A percentile compares a stretch with the other conserved stretches of the same genome.
phyloP scores from a whole-genome alignment of 2,329 filamentous ascomycete genomes.

The Metarhizium humberi region DNA sequence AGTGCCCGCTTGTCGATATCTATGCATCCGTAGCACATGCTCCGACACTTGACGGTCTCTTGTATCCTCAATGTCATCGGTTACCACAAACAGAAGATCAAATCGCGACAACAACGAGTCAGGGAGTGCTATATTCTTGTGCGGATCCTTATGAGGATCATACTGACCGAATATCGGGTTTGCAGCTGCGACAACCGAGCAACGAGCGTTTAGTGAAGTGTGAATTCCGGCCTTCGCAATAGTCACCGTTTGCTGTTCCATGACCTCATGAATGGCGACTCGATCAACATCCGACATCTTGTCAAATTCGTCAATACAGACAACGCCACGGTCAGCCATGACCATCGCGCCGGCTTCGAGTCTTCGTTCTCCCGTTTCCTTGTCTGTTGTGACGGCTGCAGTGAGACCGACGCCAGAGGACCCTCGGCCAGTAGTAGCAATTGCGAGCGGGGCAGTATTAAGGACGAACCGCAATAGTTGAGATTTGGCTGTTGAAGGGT shows the following conservation, averaged over 20 bases:
- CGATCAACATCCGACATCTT: slow-evolving; percentile 99
- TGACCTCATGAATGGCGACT: slow-evolving; percentile 98
- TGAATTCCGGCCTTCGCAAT: slow-evolving; percentile 98
- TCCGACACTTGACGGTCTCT: slow-evolving; percentile 88
- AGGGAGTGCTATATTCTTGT: slow-evolving; percentile 95
- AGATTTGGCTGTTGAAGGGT: slow-evolving; percentile 98
- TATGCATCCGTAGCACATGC: slow-evolving; percentile 94
- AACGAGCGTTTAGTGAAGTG: slow-evolving; percentile 91
- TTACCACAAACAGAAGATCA: slow-evolving; percentile 94
- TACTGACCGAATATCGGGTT: slow-evolving; percentile 99
- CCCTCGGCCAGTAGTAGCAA: slow-evolving; percentile 91
- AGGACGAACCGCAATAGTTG: slow-evolving; percentile 93
- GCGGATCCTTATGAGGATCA: slow-evolving; percentile 95
- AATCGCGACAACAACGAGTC: slow-evolving; percentile 97
- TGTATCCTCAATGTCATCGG: slow-evolving; percentile 93
- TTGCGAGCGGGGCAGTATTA: slow-evolving; percentile 92
- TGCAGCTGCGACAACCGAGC: slow-evolving; percentile 90
- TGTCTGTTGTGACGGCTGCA: slow-evolving; percentile 90
- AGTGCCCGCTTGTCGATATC: slow-evolving; percentile 82
- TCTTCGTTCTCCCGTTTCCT: slow-evolving; percentile 90
- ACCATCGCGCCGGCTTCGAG: slow-evolving; percentile 98
- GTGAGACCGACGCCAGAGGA: slow-evolving; percentile 97
- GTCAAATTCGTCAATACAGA: slow-evolving; percentile 98
- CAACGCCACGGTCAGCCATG: slow-evolving; percentile 89
- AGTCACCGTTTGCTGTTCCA: slow-evolving; percentile 99